phyloP scores from a whole-genome alignment of 1,284 basidiomycete genomes.

The Stygiomarasmius scandens region DNA sequence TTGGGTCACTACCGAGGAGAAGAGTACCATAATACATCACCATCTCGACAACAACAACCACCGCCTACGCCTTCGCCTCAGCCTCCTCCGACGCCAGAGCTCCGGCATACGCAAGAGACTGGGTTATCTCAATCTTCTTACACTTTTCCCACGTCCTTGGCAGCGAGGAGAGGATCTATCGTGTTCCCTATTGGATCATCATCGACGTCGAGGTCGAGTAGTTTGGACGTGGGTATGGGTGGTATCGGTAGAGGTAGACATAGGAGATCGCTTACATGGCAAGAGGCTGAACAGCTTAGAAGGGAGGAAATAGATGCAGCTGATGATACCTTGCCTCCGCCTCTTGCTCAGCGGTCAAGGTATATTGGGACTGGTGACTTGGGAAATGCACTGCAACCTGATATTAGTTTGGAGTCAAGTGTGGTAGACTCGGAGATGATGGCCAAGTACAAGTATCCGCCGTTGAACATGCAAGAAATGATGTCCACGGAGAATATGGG shows the following conservation, averaged over 20 bases:
- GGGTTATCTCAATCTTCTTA: background rate
- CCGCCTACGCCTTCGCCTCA: background rate
- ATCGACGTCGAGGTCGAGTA: background rate
- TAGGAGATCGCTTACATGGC: background rate
- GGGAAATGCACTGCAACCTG: too few species aligned
- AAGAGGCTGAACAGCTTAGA: background rate
- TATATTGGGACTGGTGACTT: too few species aligned
- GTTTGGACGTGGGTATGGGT: background rate
- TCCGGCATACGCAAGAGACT: background rate
- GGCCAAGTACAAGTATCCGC: too few species aligned
- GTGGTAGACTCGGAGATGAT: too few species aligned
- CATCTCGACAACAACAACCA: background rate
- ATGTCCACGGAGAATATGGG: too few species aligned
- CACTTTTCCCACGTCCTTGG: too few species aligned
- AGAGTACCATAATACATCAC: background rate
- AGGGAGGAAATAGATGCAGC: too few species aligned
- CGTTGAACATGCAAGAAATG: too few species aligned
- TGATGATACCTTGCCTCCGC: too few species aligned
- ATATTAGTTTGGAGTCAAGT: too few species aligned
- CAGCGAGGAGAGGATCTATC: constrained; percentile 4
- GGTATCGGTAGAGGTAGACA: background rate
- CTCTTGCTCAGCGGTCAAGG: too few species aligned
- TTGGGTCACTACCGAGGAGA: background rate
- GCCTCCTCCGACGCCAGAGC: background rate
- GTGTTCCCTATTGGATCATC: background rate